These are phyloP conservation scores for Yamadazyma paraphyllophila DNA, from an alignment of 805 yeast genomes.

Conservation along the genomic window DNA sequence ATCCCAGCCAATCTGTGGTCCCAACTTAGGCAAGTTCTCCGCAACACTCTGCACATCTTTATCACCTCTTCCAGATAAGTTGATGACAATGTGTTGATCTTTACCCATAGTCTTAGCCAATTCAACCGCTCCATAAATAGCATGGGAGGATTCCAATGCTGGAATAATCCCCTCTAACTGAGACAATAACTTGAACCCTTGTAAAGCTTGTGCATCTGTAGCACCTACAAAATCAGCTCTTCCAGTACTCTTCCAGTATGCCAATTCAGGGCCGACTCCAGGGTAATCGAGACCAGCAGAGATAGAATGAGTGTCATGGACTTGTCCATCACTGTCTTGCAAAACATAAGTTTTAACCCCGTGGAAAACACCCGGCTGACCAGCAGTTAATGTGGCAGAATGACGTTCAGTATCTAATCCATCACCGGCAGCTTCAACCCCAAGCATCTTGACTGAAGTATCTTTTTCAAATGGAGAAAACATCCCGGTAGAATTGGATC, in stretches of 20 bases:
- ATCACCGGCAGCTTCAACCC: slow-evolving; percentile 99
- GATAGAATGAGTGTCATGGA: slow-evolving; percentile 95
- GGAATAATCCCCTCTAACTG: slow-evolving; percentile 98
- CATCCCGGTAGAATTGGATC: slow-evolving; percentile 94
- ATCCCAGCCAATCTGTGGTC: slow-evolving; percentile 95
- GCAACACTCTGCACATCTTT: slow-evolving; percentile 98
- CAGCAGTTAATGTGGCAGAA: slow-evolving; percentile 93
- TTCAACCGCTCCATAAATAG: slow-evolving; percentile 86
- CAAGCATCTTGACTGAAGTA: slow-evolving; percentile 70
- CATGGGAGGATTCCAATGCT: slow-evolving; percentile 97
- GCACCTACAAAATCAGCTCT: slow-evolving; percentile 90
- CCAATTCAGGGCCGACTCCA: slow-evolving; percentile 98
- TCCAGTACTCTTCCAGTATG: slow-evolving; percentile 91
- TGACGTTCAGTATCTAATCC: slow-evolving; percentile 88
- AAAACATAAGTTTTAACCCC: slow-evolving; percentile 94
- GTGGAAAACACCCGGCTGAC: slow-evolving; percentile 96
- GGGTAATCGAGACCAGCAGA: slow-evolving; percentile 99
- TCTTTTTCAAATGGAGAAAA: slow-evolving; percentile 92
- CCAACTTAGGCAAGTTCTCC: slow-evolving; percentile 83
- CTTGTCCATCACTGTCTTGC: slow-evolving; percentile 92
- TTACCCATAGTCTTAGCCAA: slow-evolving; percentile 77
- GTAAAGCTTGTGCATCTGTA: slow-evolving; percentile 91
- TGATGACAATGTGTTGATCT: slow-evolving; percentile 81
- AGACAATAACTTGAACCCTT: slow-evolving; percentile 83
- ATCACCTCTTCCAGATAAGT: slow-evolving; percentile 98